Base-by-base conservation (phyloP, 1,284 basidiomycete genomes). In the Coniferiporia weirii region DNA sequence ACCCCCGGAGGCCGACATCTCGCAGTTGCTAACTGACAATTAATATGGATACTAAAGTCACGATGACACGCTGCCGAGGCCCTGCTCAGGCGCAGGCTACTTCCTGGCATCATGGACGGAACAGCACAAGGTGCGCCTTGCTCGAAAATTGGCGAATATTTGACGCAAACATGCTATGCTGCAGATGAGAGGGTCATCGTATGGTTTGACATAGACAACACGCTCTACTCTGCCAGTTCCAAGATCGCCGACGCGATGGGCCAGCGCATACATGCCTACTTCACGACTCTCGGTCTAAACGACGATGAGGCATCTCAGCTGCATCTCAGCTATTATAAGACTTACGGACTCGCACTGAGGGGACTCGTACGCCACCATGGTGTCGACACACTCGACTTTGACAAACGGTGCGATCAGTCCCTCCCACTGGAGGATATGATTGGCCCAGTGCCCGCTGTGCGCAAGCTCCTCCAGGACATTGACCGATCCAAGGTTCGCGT, bases 171-270 rank as follows among this genome's bases (percentile, higher is more conserved):
- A 40, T 3, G 15, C 2, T 40, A 40, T 20, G 9, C 7, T 69
- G 12, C n/a, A 58, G 83, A 85, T 76, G 79, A 84, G 59, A 78
- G 83, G 19, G 70, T 69, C 60, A 74, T 91, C 51, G 76, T 91
- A 40, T 93, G 87, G 82, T 83, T 94, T 61, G 92, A 94, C 69
- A 91, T 94, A 63, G 92, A 94, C 72, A 93, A 93, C 67, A 93
- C 91, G 1, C 77, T 93, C 13, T 93, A 93, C 71, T 89, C 88
- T 15, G 81, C 87, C 0, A 87, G 80, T 67, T 77, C 83, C 10
- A 83, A 79, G 69, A 91, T 95, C 58, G 85, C 87, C 5, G 82
- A 89, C 63, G 83, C 78, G n/a, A 93, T 95, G 91, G 84, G 84
- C 15, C 73, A 86, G 63, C 82, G 84, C 51, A 94, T 94, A 56